Percentiles rank a stretch among this genome's conserved stretches.
Evolutionary conservation across 1,284 basidiomycete species (phyloP).

Genomic region (Melampsora larici-populina): DNA sequence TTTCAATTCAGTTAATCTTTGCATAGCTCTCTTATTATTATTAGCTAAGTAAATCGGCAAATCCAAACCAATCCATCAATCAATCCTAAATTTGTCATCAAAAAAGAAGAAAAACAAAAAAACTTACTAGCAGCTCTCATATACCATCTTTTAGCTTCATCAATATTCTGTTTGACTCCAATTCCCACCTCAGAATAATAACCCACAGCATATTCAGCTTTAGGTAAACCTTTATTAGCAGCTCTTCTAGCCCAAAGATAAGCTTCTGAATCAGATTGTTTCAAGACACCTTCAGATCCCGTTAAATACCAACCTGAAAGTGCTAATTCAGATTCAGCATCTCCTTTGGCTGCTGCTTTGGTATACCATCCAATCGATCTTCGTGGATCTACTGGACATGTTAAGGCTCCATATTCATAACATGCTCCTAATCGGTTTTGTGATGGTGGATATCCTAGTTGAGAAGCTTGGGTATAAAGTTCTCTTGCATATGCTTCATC

Average conservation of each 20-base stretch:
- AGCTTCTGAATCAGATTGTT: slow-evolving; percentile 95
- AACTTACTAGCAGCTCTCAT: slow-evolving; percentile 63
- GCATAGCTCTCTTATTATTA: slow-evolving; percentile 92
- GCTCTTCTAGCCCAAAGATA: slow-evolving; percentile 62
- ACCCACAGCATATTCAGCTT: slow-evolving; percentile 73
- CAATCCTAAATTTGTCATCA: no score
- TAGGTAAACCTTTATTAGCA: slow-evolving; percentile 56
- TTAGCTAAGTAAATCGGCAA: slow-evolving; percentile 69
- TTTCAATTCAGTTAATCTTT: slow-evolving; percentile 74
- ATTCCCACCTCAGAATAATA: slow-evolving; percentile 96
- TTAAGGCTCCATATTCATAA: slow-evolving; percentile 86
- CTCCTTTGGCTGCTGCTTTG: slow-evolving; percentile 90
- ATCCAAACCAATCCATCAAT: no score
- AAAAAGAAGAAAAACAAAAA: not conserved
- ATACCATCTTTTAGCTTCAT: slow-evolving; percentile 97
- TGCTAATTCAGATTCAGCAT: slow-evolving; percentile 89
- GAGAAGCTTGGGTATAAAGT: slow-evolving; percentile 84
- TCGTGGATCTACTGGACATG: slow-evolving; percentile 86
- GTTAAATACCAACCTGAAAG: slow-evolving; percentile 87
- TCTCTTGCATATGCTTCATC: slow-evolving; percentile 79
- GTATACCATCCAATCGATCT: slow-evolving; percentile 98
- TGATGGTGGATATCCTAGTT: slow-evolving; percentile 86
- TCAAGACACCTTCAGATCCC: slow-evolving; percentile 78
- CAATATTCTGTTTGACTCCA: slow-evolving; percentile 89
- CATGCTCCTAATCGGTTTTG: slow-evolving; percentile 94